Evolutionary conservation across 2,329 filamentous ascomycete genomes (phyloP).

Genomic region (Teratosphaeria epicoccoides): DNA sequence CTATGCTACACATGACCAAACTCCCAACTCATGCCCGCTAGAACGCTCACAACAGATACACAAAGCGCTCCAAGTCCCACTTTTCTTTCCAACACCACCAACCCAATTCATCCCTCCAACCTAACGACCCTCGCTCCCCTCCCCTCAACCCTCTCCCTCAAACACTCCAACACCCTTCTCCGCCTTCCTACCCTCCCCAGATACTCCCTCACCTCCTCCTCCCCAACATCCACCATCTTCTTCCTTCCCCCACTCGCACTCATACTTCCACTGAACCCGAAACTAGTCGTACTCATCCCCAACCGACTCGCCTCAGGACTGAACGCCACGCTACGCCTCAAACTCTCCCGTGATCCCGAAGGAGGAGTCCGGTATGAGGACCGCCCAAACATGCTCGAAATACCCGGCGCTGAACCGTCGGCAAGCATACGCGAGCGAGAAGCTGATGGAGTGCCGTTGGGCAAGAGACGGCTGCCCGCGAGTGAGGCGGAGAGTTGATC

Average conservation of each 20-base stretch:
- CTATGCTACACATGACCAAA: not conserved
- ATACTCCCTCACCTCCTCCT: conserved; percentile 31
- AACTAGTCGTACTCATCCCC: conserved; percentile 13
- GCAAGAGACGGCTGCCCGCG: conserved; percentile 17
- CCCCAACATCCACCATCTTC: conserved; percentile 32
- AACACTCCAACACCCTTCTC: conserved; percentile 28
- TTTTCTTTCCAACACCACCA: not conserved
- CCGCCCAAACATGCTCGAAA: conserved; percentile 25
- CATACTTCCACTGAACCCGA: conserved; percentile 10
- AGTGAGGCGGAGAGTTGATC: conserved; percentile 24
- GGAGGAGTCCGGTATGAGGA: conserved; percentile 21
- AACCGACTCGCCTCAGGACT: conserved; percentile 15
- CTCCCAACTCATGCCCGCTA: not conserved
- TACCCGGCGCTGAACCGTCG: conserved; percentile 25
- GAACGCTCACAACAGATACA: conserved; percentile 1
- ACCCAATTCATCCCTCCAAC: conserved; percentile 1
- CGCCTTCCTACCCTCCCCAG: conserved; percentile 25
- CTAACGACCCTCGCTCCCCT: conserved; percentile 11
- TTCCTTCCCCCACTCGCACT: conserved; percentile 22
- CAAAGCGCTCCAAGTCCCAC: not conserved
- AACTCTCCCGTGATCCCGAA: conserved; percentile 12
- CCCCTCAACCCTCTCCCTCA: conserved; percentile 28
- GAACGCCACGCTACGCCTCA: conserved; percentile 21
- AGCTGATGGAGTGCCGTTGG: conserved; percentile 27
- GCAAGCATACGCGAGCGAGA: conserved; percentile 16